These are phyloP conservation scores for Boletus calvinii DNA, from an alignment of 1,284 basidiomycete genomes.

Conservation along the genomic window DNA sequence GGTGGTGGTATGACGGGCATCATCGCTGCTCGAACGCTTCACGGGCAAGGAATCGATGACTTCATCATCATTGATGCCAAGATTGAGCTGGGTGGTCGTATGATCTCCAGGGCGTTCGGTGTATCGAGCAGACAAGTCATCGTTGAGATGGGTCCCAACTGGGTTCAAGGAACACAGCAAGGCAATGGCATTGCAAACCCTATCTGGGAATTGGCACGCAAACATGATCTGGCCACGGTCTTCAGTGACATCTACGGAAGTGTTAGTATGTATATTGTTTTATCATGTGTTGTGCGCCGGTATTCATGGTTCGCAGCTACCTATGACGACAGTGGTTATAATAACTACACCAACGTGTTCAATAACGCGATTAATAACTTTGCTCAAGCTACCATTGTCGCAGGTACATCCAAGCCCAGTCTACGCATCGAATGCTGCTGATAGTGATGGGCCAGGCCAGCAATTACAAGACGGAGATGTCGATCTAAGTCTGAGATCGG, in stretches of 20 bases:
- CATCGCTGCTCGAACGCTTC: constrained; percentile 61
- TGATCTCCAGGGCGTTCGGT: constrained; percentile 50
- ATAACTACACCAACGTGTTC: constrained; percentile 47
- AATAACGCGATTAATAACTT: constrained; percentile 43
- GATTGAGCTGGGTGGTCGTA: constrained; percentile 58
- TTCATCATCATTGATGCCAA: constrained; percentile 64
- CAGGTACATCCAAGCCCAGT: constrained; percentile 34
- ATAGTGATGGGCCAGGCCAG: constrained; percentile 33
- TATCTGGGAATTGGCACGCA: constrained; percentile 57
- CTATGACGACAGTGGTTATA: constrained; percentile 48
- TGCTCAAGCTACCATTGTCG: constrained; percentile 39
- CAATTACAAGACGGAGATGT: constrained; percentile 44
- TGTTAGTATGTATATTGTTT: constrained; percentile 42
- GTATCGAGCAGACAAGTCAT: constrained; percentile 37
- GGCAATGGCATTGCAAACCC: constrained; percentile 56
- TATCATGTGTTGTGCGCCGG: not conserved
- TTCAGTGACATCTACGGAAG: constrained; percentile 48
- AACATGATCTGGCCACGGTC: constrained; percentile 51
- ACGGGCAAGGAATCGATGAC: constrained; percentile 54
- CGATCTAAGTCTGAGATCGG: constrained; percentile 49
- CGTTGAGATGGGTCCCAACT: constrained; percentile 67
- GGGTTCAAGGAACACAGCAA: constrained; percentile 67
- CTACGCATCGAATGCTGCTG: not conserved
- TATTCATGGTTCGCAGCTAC: constrained; percentile 39
- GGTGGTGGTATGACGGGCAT: constrained; percentile 69